Conservation (phyloP, 768 basidiomycete genomes). For the Rhizopogon roseolus region DNA sequence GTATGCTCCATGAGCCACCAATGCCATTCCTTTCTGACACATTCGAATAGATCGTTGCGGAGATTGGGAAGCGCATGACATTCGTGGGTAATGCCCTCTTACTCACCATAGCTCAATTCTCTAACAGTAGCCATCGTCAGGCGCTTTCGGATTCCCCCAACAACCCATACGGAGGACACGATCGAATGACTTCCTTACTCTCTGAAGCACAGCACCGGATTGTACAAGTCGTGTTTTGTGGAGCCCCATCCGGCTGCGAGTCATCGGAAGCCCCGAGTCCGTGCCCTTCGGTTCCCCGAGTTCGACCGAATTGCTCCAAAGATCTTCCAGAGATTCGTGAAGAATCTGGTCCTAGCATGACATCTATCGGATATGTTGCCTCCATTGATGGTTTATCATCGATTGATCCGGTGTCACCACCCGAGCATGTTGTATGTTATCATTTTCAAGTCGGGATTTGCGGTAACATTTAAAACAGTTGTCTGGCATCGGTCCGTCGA, state of each 20-base stretch:
- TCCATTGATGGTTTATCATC: neutral
- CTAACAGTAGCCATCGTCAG: neutral
- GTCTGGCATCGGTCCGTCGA: neutral
- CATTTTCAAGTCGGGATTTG: neutral
- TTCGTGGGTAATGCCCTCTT: conserved; percentile 23
- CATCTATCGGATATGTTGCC: neutral
- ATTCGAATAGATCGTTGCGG: conserved; percentile 37
- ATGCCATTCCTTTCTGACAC: neutral
- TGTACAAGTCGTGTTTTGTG: neutral
- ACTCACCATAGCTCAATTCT: neutral
- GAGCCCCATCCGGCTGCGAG: neutral
- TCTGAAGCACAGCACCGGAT: neutral
- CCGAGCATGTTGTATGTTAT: neutral
- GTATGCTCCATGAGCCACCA: conserved; percentile 25
- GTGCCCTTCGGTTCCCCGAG: neutral
- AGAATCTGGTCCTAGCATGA: neutral
- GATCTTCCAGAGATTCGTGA: conserved; percentile 1
- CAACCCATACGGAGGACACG: neutral
- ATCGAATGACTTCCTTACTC: neutral
- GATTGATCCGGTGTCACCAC: neutral
- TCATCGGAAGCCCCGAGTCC: neutral
- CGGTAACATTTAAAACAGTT: neutral
- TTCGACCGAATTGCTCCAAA: neutral
- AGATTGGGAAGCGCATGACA: conserved; percentile 42
- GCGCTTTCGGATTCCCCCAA: neutral